A percentile compares a stretch with the other conserved stretches of the same genome.
Conservation (phyloP, 2,329 filamentous ascomycete species). For the Aspergillus udagawae region DNA sequence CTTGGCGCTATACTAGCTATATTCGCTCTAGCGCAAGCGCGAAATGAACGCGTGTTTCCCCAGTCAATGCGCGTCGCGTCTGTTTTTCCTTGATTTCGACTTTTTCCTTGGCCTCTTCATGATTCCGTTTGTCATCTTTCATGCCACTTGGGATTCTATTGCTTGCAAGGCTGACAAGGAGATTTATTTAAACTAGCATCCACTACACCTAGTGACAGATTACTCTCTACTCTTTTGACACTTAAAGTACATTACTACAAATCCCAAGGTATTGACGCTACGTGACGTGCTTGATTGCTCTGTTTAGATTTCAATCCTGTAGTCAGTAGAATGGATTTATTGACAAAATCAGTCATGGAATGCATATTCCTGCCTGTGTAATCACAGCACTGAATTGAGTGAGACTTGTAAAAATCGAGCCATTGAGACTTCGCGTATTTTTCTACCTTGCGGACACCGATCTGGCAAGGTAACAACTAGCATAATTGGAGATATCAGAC, state of each 20-base stretch:
- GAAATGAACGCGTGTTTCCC: constrained; percentile 13
- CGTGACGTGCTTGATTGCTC: no score
- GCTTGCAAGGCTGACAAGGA: neutral
- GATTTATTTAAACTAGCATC: neutral
- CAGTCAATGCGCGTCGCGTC: constrained; percentile 10
- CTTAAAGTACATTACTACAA: neutral
- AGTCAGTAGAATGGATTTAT: neutral
- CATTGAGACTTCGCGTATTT: neutral
- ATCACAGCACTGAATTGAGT: neutral
- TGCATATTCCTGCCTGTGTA: neutral
- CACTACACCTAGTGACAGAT: neutral
- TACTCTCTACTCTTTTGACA: neutral
- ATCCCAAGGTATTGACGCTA: neutral
- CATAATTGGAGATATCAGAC: neutral
- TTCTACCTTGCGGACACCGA: neutral
- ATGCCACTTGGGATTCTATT: neutral
- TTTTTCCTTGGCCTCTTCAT: neutral
- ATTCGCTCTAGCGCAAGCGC: constrained; percentile 5
- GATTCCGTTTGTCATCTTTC: neutral
- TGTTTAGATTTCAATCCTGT: neutral
- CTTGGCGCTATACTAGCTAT: neutral
- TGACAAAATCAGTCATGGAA: neutral
- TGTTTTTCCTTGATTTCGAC: constrained; percentile 1
- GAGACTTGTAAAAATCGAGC: neutral
- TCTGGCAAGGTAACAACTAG: neutral